These are phyloP conservation scores for Arachis stenosperma DNA, from an alignment of 306 rosid genomes.

Conservation along the genomic window DNA sequence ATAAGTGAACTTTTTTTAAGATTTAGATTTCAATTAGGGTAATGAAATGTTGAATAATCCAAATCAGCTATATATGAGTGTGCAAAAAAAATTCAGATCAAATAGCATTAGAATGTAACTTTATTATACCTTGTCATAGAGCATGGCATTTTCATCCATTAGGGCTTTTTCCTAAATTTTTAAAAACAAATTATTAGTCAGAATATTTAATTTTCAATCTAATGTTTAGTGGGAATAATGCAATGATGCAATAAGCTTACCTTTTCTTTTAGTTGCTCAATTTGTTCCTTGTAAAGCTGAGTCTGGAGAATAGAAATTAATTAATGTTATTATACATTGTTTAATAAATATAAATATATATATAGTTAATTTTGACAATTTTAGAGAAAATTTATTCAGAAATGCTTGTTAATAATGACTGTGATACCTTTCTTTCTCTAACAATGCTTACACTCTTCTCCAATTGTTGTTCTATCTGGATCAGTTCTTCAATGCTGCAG, in stretches of 20 bases:
- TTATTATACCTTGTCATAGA: constrained; percentile 67
- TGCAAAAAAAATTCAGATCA: neutral
- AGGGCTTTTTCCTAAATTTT: constrained; percentile 64
- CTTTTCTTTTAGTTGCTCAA: constrained; percentile 63
- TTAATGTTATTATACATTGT: neutral
- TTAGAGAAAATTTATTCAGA: too few species aligned
- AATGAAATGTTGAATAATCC: neutral
- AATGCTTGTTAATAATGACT: neutral
- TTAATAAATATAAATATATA: too few species aligned
- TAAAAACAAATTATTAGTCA: neutral
- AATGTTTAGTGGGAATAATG: neutral
- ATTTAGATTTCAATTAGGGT: neutral
- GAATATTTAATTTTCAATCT: neutral
- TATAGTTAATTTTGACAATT: too few species aligned
- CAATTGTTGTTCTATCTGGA: constrained; percentile 64
- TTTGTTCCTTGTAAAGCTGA: constrained; percentile 63
- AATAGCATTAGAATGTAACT: constrained; percentile 5
- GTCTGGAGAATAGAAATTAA: constrained; percentile 46
- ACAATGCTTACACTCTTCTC: constrained; percentile 63
- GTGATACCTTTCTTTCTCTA: constrained; percentile 69
- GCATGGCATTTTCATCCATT: constrained; percentile 60
- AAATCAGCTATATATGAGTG: neutral
- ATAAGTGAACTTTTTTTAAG: neutral
- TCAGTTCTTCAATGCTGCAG: constrained; percentile 71
- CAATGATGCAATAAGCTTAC: constrained; percentile 40